Percentiles rank a stretch among this genome's conserved stretches.
These are phyloP conservation scores for Globisporangium parvum DNA, from an alignment of 352 stramenopile species.

Conservation along the genomic window DNA sequence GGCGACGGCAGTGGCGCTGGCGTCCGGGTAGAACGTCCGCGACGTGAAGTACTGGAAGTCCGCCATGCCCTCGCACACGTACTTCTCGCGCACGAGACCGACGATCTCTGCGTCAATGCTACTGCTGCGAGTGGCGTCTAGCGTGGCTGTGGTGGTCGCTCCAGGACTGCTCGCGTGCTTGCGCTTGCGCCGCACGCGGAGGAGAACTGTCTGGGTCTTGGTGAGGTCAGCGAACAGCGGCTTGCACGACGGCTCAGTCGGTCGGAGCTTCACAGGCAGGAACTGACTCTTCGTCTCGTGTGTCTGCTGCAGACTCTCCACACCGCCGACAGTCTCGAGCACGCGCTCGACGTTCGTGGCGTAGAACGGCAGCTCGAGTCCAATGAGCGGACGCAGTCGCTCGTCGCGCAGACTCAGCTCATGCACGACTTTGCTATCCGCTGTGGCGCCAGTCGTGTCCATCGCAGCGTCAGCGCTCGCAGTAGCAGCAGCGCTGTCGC, in stretches of 20 bases:
- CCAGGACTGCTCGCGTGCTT: too few species aligned
- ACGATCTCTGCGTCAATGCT: constrained; percentile 39
- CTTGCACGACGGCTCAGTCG: constrained; percentile 72
- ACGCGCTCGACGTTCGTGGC: constrained; percentile 33
- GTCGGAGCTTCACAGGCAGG: constrained; percentile 68
- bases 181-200: constrained; percentile 31
- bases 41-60: constrained; percentile 84
- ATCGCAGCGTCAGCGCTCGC: too few species aligned
- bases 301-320: constrained; percentile 48
- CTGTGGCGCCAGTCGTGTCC: too few species aligned
- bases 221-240: constrained; percentile 75
- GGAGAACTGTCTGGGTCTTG: constrained; percentile 74
- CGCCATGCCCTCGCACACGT: constrained; percentile 81
- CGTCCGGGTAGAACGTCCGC: constrained; percentile 40
- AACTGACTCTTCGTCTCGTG: constrained; percentile 75
- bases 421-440: too few species aligned
- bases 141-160: constrained; percentile 6
- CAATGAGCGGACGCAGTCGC: constrained; percentile 42
- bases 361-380: constrained; percentile 65
- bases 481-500: too few species aligned
- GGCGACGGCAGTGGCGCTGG: constrained; percentile 18
- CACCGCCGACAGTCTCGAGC: constrained; percentile 53
- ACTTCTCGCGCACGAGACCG: constrained; percentile 67
- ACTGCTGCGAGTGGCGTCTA: background rate
- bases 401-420: constrained; percentile 27